These are phyloP conservation scores for Mycocentrospora acerina DNA, from an alignment of 2,329 filamentous ascomycete genomes.

Conservation along the genomic window DNA sequence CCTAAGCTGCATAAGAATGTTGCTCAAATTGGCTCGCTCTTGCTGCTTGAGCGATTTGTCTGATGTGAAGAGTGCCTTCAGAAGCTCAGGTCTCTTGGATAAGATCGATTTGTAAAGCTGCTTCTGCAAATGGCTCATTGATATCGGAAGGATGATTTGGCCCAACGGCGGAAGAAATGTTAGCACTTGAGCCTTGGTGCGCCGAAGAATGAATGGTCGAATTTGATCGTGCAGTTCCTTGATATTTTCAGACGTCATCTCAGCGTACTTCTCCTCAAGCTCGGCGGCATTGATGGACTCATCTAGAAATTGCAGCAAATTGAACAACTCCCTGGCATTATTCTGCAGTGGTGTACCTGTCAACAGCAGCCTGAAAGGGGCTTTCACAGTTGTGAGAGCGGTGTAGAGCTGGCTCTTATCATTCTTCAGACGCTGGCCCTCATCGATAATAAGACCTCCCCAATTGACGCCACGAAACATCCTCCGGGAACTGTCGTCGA, in stretches of 20 bases:
- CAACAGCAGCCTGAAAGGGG: slow-evolving; percentile 81
- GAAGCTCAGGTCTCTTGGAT: slow-evolving; percentile 83
- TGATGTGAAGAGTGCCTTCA: slow-evolving; percentile 80
- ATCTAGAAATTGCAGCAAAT: slow-evolving; percentile 93
- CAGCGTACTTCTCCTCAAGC: slow-evolving; percentile 73
- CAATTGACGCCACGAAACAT: slow-evolving; percentile 75
- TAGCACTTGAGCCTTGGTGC: slow-evolving; percentile 88
- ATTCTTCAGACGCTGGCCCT: slow-evolving; percentile 94
- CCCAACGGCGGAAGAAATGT: slow-evolving; percentile 91
- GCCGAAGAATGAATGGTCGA: slow-evolving; percentile 67
- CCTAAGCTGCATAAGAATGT: slow-evolving; percentile 91
- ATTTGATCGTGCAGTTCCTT: slow-evolving; percentile 80
- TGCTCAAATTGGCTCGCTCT: slow-evolving; percentile 82
- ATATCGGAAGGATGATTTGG: slow-evolving; percentile 94
- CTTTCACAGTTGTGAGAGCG: slow-evolving; percentile 69
- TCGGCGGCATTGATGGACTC: slow-evolving; percentile 66
- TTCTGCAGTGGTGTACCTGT: slow-evolving; percentile 93
- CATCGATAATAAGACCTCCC: slow-evolving; percentile 88
- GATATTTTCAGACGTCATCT: slow-evolving; percentile 82
- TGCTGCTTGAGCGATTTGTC: slow-evolving; percentile 59
- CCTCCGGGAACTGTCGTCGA: slow-evolving; percentile 66
- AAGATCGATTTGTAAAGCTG: slow-evolving; percentile 93
- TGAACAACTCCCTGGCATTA: slow-evolving; percentile 92
- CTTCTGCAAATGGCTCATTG: slow-evolving; percentile 91
- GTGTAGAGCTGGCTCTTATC: slow-evolving; percentile 81